Conservation (phyloP, 2,329 filamentous ascomycete genomes). For the Verticillium klebahnii region DNA sequence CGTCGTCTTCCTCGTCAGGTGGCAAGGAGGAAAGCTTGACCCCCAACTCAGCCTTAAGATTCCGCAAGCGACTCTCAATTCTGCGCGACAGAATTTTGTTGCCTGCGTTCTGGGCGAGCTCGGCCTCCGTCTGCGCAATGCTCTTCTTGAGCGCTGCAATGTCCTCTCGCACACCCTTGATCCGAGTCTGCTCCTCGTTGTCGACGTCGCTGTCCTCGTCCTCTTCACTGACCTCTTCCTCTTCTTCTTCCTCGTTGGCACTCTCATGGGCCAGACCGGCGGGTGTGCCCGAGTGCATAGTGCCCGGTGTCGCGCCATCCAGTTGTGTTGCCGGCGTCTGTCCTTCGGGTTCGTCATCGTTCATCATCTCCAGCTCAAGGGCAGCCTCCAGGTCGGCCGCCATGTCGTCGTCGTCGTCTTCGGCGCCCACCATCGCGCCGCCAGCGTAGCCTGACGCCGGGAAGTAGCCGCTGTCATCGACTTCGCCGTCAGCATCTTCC, state of each 20-base stretch:
- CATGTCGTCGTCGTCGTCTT: constrained; percentile 43
- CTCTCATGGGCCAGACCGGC: constrained; percentile 36
- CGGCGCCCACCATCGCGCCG: constrained; percentile 23
- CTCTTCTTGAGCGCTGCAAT: constrained; percentile 48
- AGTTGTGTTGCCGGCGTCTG: constrained; percentile 35
- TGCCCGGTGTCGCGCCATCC: constrained; percentile 41
- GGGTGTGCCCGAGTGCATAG: constrained; percentile 37
- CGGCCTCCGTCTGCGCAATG: constrained; percentile 38
- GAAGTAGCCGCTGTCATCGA: constrained; percentile 40
- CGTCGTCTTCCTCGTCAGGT: constrained; percentile 15
- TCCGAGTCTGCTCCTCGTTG: constrained; percentile 45
- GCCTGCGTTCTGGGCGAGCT: constrained; percentile 31
- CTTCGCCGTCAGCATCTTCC: constrained; percentile 45
- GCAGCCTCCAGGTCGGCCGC: constrained; percentile 52
- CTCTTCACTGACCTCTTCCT: constrained; percentile 47
- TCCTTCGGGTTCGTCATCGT: constrained; percentile 22
- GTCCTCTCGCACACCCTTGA: constrained; percentile 51
- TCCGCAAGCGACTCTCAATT: constrained; percentile 44
- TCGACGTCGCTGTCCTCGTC: constrained; percentile 51
- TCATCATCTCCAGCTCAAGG: constrained; percentile 42
- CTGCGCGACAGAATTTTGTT: constrained; percentile 47
- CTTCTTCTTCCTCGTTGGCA: constrained; percentile 39
- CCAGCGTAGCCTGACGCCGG: constrained; percentile 21
- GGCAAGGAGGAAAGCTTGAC: constrained; percentile 40
- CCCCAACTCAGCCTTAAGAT: constrained; percentile 38